Evolutionary conservation across 169 alveolate genomes (phyloP).

Genomic region (Plasmodium relictum): DNA sequence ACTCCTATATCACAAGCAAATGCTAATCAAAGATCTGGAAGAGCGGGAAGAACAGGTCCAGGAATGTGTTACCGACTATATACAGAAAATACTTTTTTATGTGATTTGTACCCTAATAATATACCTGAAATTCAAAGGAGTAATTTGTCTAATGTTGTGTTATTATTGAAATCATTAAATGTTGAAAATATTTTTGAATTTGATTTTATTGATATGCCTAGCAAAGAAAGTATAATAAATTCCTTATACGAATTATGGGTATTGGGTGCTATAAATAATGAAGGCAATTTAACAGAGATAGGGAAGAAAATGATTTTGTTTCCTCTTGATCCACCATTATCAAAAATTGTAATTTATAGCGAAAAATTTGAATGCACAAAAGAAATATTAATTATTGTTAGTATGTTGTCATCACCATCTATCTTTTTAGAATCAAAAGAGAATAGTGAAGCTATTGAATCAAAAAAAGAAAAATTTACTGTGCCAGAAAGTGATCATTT

Average conservation of each 20-base stretch:
- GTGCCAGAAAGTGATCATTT: slow-evolving; percentile 99
- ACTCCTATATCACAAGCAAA: slow-evolving; percentile 99
- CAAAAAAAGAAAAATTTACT: slow-evolving; percentile 98
- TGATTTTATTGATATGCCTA: slow-evolving; percentile 99
- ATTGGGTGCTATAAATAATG: slow-evolving; percentile 95
- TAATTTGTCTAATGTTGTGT: slow-evolving; percentile 98
- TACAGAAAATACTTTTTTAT: slow-evolving; percentile 96
- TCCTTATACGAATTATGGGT: slow-evolving; percentile 99
- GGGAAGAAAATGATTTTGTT: slow-evolving; percentile 96
- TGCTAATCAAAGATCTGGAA: slow-evolving; percentile 99
- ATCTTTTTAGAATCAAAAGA: slow-evolving; percentile 98
- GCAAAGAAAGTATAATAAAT: slow-evolving; percentile 96
- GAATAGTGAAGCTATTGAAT: slow-evolving; percentile 93
- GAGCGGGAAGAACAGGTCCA: slow-evolving; percentile 99
- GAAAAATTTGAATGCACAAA: slow-evolving; percentile 90
- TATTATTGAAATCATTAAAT: slow-evolving; percentile 97
- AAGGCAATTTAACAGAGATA: slow-evolving; percentile 90
- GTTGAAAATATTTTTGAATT: slow-evolving; percentile 96
- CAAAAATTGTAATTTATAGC: slow-evolving; percentile 96
- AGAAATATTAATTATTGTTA: slow-evolving; percentile 97
- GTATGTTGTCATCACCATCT: slow-evolving; percentile 98
- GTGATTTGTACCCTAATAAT: slow-evolving; percentile 97
- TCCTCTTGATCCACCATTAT: slow-evolving; percentile 99
- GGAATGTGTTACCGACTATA: slow-evolving; percentile 99
- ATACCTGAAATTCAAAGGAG: slow-evolving; percentile 99